Conservation (phyloP, 495 filamentous ascomycete species). For the Hypoxylon lienhwacheense region DNA sequence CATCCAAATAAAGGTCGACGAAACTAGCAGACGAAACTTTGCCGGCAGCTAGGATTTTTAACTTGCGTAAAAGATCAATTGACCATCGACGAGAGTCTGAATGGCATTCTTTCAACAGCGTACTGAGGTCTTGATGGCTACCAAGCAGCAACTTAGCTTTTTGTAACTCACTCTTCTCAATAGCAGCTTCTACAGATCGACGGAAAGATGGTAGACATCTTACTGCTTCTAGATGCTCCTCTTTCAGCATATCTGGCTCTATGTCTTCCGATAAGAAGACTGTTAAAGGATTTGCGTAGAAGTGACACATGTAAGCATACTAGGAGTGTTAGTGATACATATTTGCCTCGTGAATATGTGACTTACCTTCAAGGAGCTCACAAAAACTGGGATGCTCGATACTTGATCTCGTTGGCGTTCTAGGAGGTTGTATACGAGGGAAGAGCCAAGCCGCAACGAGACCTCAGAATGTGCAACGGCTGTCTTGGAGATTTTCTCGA, state of each 20-base stretch:
- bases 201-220: conserved; percentile 81
- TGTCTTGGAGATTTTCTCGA: conserved; percentile 77
- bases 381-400: conserved; percentile 82
- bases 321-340: conserved; percentile 38
- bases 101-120: conserved; percentile 24
- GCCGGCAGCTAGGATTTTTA: conserved; percentile 28
- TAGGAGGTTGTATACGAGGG: conserved; percentile 63
- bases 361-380: conserved; percentile 74
- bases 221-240: conserved; percentile 71
- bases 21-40: conserved; percentile 31
- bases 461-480: conserved; percentile 59
- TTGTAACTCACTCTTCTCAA: conserved; percentile 41
- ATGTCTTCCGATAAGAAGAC: conserved; percentile 57
- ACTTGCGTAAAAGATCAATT: conserved; percentile 23
- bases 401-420: conserved; percentile 81
- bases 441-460: conserved; percentile 68
- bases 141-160: conserved; percentile 46
- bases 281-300: conserved; percentile 88
- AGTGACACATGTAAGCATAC: conserved; percentile 96
- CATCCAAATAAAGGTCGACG: conserved; percentile 44
- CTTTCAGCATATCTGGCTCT: conserved; percentile 46
- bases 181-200: conserved; percentile 45
- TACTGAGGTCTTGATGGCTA: conserved; percentile 42
- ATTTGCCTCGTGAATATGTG: background rate
- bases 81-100: conserved; percentile 27